Evolutionary conservation across 371 early-diverging fungal species (phyloP).

Genomic region (Nematocida sp.): DNA sequence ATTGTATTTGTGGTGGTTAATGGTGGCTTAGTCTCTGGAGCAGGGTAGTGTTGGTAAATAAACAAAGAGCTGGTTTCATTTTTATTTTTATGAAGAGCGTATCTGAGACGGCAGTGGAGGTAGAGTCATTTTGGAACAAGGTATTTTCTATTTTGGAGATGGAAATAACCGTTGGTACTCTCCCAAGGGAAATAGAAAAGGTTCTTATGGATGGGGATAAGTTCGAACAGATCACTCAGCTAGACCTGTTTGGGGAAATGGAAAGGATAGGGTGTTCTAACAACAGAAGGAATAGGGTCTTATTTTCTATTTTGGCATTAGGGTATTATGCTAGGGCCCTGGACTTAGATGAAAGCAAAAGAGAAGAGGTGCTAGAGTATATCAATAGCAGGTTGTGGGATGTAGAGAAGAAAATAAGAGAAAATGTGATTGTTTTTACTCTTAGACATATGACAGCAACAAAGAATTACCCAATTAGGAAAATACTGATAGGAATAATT

Average conservation of each 20-base stretch:
- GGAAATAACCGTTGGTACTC: slow-evolving; percentile 11
- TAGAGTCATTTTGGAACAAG: not conserved
- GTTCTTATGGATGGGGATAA: not conserved
- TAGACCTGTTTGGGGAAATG: not conserved
- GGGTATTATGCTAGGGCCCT: not conserved
- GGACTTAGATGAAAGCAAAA: not conserved
- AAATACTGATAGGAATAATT: slow-evolving; percentile 17
- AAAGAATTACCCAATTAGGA: not conserved
- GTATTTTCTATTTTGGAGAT: not conserved
- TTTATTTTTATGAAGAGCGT: too few relatives aligned
- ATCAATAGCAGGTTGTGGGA: slow-evolving; percentile 8
- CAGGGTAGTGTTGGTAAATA: too few relatives aligned
- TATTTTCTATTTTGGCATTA: slow-evolving; percentile 6
- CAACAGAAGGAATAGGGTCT: slow-evolving; percentile 13
- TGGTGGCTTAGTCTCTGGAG: too few relatives aligned
- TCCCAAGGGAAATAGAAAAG: slow-evolving; percentile 4
- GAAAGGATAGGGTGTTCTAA: slow-evolving; percentile 7
- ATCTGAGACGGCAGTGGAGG: too few relatives aligned
- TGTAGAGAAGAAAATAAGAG: slow-evolving; percentile 16
- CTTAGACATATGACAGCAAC: not conserved
- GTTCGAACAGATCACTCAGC: not conserved
- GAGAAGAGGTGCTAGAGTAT: slow-evolving; percentile 30
- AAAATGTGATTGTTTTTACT: slow-evolving; percentile 9
- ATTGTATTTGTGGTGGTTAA: too few relatives aligned
- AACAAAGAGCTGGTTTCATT: too few relatives aligned